Evolutionary conservation across 495 filamentous ascomycete genomes (phyloP).

Genomic region (Cladorrhinum samala): DNA sequence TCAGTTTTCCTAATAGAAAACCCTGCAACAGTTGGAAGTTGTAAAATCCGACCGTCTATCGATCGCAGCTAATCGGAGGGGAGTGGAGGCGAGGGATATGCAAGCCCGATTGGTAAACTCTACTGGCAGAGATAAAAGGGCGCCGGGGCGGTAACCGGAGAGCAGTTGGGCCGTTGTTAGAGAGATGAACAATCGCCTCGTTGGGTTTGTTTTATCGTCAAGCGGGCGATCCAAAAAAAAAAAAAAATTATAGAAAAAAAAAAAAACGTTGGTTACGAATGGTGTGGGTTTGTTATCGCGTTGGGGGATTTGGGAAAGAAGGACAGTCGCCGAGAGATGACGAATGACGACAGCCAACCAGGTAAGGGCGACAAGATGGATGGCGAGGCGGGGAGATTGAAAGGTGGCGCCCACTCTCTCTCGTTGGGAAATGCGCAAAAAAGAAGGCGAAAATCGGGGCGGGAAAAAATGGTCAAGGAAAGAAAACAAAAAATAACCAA

Average conservation of each 20-base stretch:
- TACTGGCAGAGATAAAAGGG: not conserved
- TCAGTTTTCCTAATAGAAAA: too few species aligned
- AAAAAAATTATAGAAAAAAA: too few species aligned
- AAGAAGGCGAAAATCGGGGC: not conserved
- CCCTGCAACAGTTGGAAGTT: too few species aligned
- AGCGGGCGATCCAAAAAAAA: too few species aligned
- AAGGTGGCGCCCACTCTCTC: conserved; percentile 9
- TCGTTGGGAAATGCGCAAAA: conserved; percentile 5
- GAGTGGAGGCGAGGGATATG: not conserved
- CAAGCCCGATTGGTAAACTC: not conserved
- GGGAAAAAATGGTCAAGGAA: not conserved
- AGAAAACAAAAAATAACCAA: not conserved
- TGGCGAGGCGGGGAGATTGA: not conserved
- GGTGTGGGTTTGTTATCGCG: not conserved
- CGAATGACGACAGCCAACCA: not conserved
- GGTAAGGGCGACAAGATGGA: not conserved
- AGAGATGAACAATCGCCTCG: too few species aligned
- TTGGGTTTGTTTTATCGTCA: not conserved
- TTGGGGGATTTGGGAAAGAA: conserved; percentile 5
- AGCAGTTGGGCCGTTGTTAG: not conserved
- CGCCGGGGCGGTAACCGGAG: not conserved
- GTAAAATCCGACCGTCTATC: not conserved
- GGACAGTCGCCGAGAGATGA: conserved; percentile 5
- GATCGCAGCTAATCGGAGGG: not conserved
- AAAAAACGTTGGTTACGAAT: too few species aligned